A percentile compares a stretch with the other conserved stretches of the same genome.
Conservation (phyloP, 2,329 filamentous ascomycete species). For the Sporothrix dimorphospora region DNA sequence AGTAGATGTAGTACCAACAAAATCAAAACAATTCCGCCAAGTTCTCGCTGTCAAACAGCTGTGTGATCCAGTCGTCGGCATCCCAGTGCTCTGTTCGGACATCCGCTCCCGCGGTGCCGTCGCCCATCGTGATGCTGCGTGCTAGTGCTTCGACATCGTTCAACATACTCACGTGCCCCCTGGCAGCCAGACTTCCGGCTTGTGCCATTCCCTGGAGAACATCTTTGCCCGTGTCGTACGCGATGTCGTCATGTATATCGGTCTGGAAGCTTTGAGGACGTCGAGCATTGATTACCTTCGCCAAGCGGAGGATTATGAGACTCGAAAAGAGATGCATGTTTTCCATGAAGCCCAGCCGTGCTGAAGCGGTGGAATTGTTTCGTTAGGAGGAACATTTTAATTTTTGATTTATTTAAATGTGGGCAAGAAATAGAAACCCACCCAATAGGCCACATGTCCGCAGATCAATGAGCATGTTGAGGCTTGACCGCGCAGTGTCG, state of each 20-base stretch:
- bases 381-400: too few relatives aligned
- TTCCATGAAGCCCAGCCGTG: constrained; percentile 24
- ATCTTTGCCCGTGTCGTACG: constrained; percentile 16
- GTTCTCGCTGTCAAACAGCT: constrained; percentile 22
- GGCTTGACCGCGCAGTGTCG: constrained; percentile 5
- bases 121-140: constrained; percentile 2
- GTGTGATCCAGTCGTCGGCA: constrained; percentile 21
- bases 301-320: constrained; percentile 18
- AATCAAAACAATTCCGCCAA: constrained; percentile 44
- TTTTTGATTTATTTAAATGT: neutral
- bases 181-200: constrained; percentile 17
- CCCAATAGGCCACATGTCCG: neutral
- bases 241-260: neutral
- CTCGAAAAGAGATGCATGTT: constrained; percentile 27
- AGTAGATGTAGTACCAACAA: neutral
- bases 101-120: neutral
- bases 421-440: neutral
- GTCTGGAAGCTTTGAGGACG: neutral
- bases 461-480: constrained; percentile 6
- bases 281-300: constrained; percentile 16
- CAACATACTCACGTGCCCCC: constrained; percentile 23
- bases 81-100: constrained; percentile 4
- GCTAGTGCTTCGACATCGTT: constrained; percentile 18
- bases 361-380: neutral
- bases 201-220: constrained; percentile 13